These are phyloP conservation scores for Fusarium sublunatum DNA, from an alignment of 2,329 filamentous ascomycete genomes.

Conservation along the genomic window DNA sequence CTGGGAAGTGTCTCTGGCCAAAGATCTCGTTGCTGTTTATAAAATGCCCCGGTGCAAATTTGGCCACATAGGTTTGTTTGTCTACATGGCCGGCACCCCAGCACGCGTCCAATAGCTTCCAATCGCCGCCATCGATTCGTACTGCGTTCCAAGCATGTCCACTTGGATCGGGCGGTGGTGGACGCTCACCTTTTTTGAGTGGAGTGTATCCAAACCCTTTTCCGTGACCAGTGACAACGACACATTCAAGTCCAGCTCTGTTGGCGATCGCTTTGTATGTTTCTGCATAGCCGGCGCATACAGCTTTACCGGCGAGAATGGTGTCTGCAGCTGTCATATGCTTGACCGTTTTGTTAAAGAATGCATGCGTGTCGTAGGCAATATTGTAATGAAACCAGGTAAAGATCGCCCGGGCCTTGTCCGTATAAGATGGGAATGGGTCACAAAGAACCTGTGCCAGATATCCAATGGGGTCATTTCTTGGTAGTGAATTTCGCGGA, in stretches of 20 bases:
- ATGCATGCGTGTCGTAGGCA: conserved; percentile 81
- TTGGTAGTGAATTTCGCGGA: conserved; percentile 76
- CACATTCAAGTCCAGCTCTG: conserved; percentile 80
- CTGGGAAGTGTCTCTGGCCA: conserved; percentile 82
- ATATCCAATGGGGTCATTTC: conserved; percentile 73
- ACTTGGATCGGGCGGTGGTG: conserved; percentile 71
- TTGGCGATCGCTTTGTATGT: conserved; percentile 83
- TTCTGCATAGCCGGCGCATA: conserved; percentile 91
- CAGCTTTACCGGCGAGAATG: conserved; percentile 80
- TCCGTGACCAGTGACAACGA: conserved; percentile 81
- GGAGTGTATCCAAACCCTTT: conserved; percentile 83
- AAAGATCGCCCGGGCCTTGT: conserved; percentile 93
- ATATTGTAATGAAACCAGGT: conserved; percentile 97
- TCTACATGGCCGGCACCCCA: conserved; percentile 83
- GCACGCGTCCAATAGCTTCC: conserved; percentile 92
- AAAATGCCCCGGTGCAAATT: conserved; percentile 74
- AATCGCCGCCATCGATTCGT: conserved; percentile 83
- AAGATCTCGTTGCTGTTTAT: conserved; percentile 79
- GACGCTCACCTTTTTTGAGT: conserved; percentile 69
- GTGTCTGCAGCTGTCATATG: conserved; percentile 77
- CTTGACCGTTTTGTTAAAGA: conserved; percentile 78
- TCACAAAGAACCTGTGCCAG: conserved; percentile 82
- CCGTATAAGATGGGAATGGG: conserved; percentile 83
- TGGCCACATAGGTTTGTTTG: conserved; percentile 70
- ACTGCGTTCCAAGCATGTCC: conserved; percentile 96